A percentile compares a stretch with the other conserved stretches of the same genome.
phyloP scores from a whole-genome alignment of 352 stramenopile species.

The Phytopythium vexans region DNA sequence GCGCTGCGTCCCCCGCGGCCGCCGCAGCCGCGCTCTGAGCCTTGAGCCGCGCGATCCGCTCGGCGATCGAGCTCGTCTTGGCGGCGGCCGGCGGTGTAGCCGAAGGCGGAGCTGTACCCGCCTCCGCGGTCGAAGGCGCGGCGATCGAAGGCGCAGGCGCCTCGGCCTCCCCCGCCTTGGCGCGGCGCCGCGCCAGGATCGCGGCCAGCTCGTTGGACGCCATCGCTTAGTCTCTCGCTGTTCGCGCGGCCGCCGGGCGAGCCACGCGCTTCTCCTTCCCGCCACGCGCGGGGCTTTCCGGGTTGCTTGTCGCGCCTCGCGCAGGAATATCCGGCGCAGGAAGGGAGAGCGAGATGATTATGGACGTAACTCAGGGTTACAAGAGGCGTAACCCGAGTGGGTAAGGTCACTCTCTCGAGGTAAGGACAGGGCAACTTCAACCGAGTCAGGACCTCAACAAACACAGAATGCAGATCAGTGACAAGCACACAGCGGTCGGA shows the following conservation, averaged over 20 bases:
- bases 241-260: neutral
- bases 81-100: slow-evolving; percentile 5
- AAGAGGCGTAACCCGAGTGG: no score
- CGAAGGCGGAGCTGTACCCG: slow-evolving; percentile 10
- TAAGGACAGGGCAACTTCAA: neutral
- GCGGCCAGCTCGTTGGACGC: slow-evolving; percentile 79
- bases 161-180: slow-evolving; percentile 53
- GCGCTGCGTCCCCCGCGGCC: slow-evolving; percentile 16
- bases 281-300: no score
- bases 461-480: no score
- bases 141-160: slow-evolving; percentile 18
- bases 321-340: no score
- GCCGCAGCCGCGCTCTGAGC: slow-evolving; percentile 49
- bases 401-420: neutral
- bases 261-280: neutral
- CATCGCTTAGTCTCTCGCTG: slow-evolving; percentile 25
- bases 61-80: slow-evolving; percentile 53
- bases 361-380: no score
- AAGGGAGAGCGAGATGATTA: no score
- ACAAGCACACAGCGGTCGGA: no score
- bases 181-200: slow-evolving; percentile 73
- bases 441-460: no score
- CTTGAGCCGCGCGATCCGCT: slow-evolving; percentile 74
- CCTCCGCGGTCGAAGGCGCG: slow-evolving; percentile 21
- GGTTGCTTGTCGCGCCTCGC: no score